Base-by-base conservation (phyloP, 2,329 filamentous ascomycete genomes). In the Colletotrichum sp. region DNA sequence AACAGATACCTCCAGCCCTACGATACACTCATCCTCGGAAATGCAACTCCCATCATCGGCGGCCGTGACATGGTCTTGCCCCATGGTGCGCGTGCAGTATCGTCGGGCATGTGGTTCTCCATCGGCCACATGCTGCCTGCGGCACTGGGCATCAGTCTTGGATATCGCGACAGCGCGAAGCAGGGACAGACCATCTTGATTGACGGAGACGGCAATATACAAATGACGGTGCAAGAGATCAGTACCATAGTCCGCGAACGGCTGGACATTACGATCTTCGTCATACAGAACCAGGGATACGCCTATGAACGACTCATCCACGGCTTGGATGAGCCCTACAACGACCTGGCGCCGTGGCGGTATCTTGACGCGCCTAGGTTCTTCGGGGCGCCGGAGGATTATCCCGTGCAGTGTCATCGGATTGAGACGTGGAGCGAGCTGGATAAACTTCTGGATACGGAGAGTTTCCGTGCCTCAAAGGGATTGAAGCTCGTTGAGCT, bases 171-270 rank as follows among this genome's bases (percentile, higher is more conserved):
- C 21, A 16, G 16, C 0, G 8, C 9, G 9, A 16, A 18, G 2
- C n/a, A 59, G 71, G 59, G 63, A 7, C 81, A 82, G 15, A 90
- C 91, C 0, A 86, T 93, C 10, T 82, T 93, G 3, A 86, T 92
- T 76, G 92, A 92, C 30, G 92, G 92, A 6, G 92, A 93, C 70
- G 92, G 92, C 6, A 92, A 91, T 76, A 88, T 94, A 74, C 90
- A 93, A 77, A 90, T 94, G 84, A 94, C 92, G 0, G 91, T 89
- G 0, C 93, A 94, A 80, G 92, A 93, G 78, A 84, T 95, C 6
- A 89, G 90, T 15, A 93, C 91, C 3, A 93, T 94, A 78, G 90
- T 94, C 78, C 85, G 85, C 16, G 85, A 89, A 72, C 85, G 86
- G 6, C 84, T 91, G 32, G 85, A 89, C 55, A 85, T 89, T 3